Evolutionary conservation across 352 stramenopile species (phyloP), one percentile per base, ranked within the genome.

Genomic region (Phytophthora hybrid): DNA sequence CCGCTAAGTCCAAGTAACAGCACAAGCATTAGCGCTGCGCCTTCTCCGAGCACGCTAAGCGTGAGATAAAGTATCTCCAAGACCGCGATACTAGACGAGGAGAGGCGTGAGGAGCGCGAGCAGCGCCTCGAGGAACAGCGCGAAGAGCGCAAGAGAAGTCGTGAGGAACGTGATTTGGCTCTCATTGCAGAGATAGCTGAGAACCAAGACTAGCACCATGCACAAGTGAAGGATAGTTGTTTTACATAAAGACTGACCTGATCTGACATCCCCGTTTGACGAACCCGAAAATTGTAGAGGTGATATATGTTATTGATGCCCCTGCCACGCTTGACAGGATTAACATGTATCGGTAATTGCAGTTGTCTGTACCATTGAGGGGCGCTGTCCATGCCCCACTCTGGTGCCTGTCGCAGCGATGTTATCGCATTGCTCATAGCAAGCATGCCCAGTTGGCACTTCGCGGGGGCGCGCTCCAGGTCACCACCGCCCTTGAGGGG

Each of bases 261-360:
- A 63, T 63, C 23, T 63, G 37, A 52, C 57, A 63, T 63, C 7
- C 57, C 57, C 21, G 57, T 55, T 26, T 16, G 39, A 5, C 57
- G 57, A n/a, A 63, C 41, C 9, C 39, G 11, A 54, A 54, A 54
- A 23, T 54, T 63, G 57, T 44, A 63, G 21, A 53, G 21, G 11
- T 23, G 57, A 26, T 63, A 63, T 5, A 55, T 63, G 16, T 63
- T 49, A 14, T 63, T 39, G 9, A 51, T 54, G 41, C 41, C 16
- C 18, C 16, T n/a, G 14, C 41, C 41, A 19, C 41, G 41, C 41
- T 19, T 49, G 14, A 49, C 16, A 49, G 41, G 41, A 19, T 49
- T 0, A 21, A 21, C 21, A n/a, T 14, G 41, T 7, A 49, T 21
- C 41, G 41, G 41, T 16, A 49, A 49, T 49, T 49, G 41, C 18